These are phyloP conservation scores for Candida pseudocylindracea DNA, from an alignment of 1,139 yeast genomes.

Conservation along the genomic window DNA sequence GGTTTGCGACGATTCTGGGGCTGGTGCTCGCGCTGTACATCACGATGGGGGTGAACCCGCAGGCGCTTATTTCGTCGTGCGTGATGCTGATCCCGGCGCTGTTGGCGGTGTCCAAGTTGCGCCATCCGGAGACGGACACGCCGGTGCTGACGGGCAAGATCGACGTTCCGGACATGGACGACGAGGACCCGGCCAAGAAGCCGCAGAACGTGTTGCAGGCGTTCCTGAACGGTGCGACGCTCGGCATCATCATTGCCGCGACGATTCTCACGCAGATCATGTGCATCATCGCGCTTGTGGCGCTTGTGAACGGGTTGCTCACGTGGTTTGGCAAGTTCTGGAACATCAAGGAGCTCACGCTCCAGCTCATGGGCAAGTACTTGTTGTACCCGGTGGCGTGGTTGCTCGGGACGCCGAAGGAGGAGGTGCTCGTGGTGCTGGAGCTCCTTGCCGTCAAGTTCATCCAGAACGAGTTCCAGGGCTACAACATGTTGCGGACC, in stretches of 20 bases:
- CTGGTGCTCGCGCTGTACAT: conserved; percentile 45
- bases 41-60: conserved; percentile 41
- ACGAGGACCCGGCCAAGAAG: conserved; percentile 13
- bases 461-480: conserved; percentile 45
- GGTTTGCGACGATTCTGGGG: conserved; percentile 48
- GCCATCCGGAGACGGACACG: conserved; percentile 39
- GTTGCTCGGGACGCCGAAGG: conserved; percentile 37
- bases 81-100: conserved; percentile 56
- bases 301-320: conserved; percentile 32
- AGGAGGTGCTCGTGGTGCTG: conserved; percentile 27
- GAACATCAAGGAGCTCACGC: conserved; percentile 27
- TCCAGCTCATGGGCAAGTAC: conserved; percentile 36
- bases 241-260: conserved; percentile 37
- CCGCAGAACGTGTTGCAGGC: conserved; percentile 43
- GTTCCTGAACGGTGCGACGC: conserved; percentile 37
- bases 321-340: conserved; percentile 47
- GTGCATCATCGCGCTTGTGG: conserved; percentile 42
- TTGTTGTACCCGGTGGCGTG: conserved; percentile 39
- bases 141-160: conserved; percentile 29
- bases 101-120: conserved; percentile 36
- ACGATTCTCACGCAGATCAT: conserved; percentile 37
- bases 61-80: conserved; percentile 43
- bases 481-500: conserved; percentile 20
- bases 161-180: conserved; percentile 17
- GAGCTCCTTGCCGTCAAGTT: conserved; percentile 34